phyloP scores from a whole-genome alignment of 2,329 filamentous ascomycete genomes.

The Claviceps monticola region DNA sequence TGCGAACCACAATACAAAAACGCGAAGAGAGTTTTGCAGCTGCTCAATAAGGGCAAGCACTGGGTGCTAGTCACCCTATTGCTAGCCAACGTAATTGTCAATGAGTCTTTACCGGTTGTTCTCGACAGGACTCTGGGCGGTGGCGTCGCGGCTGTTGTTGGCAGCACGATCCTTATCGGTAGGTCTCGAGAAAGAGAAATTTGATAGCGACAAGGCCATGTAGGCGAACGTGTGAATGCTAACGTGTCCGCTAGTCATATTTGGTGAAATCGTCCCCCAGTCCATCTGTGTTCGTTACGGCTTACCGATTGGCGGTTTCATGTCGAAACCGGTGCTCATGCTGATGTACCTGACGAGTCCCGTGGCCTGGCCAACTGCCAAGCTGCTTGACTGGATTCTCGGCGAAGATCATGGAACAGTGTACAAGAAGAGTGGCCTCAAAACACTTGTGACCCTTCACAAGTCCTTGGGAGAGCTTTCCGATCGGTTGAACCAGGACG shows the following conservation, averaged over 20 bases:
- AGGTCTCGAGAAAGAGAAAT: conserved; percentile 19
- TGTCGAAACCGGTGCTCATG: conserved; percentile 71
- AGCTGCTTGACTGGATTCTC: conserved; percentile 83
- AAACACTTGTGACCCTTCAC: conserved; percentile 90
- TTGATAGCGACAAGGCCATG: neutral
- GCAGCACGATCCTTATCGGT: conserved; percentile 91
- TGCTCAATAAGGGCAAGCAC: conserved; percentile 83
- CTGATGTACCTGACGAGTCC: conserved; percentile 91
- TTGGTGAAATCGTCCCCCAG: conserved; percentile 91
- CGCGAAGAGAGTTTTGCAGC: conserved; percentile 62
- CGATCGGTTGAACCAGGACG: conserved; percentile 88
- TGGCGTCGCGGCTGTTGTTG: conserved; percentile 85
- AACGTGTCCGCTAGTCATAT: conserved; percentile 59
- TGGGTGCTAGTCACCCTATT: conserved; percentile 95
- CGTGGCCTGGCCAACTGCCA: conserved; percentile 87
- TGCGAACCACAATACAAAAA: conserved; percentile 78
- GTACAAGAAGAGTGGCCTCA: conserved; percentile 96
- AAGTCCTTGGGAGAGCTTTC: conserved; percentile 77
- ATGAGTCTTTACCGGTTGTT: conserved; percentile 90
- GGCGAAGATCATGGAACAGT: conserved; percentile 91
- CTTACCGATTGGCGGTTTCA: conserved; percentile 84
- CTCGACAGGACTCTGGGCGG: conserved; percentile 87
- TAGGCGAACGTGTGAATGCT: conserved; percentile 7
- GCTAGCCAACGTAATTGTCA: conserved; percentile 93
- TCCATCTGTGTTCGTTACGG: conserved; percentile 94